Evolutionary conservation across 345 rosid species (phyloP), one percentile per base, ranked within the genome.

Genomic region (Tarenaya hassleriana): DNA sequence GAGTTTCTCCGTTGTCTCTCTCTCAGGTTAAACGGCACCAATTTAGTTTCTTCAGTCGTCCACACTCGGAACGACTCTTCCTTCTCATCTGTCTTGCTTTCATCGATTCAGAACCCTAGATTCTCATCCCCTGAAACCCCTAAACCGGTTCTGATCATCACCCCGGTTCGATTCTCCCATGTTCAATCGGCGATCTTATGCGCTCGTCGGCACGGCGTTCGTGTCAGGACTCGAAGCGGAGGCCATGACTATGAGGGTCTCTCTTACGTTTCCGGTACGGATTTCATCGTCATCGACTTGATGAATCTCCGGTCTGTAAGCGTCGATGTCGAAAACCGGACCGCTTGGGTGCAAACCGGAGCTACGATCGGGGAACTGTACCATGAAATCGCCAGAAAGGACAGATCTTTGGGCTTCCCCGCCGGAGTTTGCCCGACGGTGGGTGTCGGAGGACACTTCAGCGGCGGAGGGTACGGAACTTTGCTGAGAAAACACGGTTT

Each of bases 211-310:
- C 52, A 14, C 24, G 67, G 53, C 18, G 51, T 75, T 24, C 76
- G 74, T 34, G n/a, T 81, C 27, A 77, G 75, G 49, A 77, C 77
- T 41, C 67, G 89, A 10, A 79, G 94, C 49, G 94, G 94, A 1
- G 94, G 94, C 41, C 88, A 81, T 52, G 88, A 81, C 29, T 81
- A 70, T 38, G 94, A 79, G 40, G 94, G 84, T 21, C 67, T 79
- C 31, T 84, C 94, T 0, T 77, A 79, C 50, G 44, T 54, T 6
- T 72, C 84, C 0, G 31, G 42, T n/a, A 56, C 31, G 34, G 76
- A 89, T 0, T 82, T 77, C 44, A 11, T 79, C 16, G 34, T 79
- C 13, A 16, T 82, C 11, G 95, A 85, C 60, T 42, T 79, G 58
- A 52, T 40, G n/a, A 70, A 79, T 39, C 53, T 81, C 13, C 71